Conservation (phyloP, 441 rosid species). For the Gossypium schwendimanii region DNA sequence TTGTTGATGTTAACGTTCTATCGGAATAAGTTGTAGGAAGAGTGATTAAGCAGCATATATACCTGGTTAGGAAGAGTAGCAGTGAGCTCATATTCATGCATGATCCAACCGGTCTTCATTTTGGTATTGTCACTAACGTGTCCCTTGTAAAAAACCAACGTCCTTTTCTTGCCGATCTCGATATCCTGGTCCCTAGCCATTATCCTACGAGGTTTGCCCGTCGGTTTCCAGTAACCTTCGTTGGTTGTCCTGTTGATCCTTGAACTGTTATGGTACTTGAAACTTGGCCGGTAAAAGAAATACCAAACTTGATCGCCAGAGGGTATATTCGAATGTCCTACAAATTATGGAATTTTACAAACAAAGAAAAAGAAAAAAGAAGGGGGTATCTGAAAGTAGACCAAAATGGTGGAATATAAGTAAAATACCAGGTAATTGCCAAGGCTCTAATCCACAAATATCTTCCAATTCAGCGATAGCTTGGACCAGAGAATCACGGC, state of each 20-base stretch:
- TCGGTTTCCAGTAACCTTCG: constrained; percentile 27
- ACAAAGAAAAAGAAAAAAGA: too few relatives aligned
- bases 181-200: background rate
- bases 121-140: constrained; percentile 4
- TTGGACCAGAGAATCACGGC: constrained; percentile 9
- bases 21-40: background rate
- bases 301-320: constrained; percentile 24
- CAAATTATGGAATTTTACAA: background rate
- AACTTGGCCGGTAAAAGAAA: constrained; percentile 20
- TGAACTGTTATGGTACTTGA: constrained; percentile 5
- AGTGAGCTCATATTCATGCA: constrained; percentile 22
- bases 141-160: constrained; percentile 22
- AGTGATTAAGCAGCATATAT: background rate
- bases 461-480: constrained; percentile 16
- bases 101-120: constrained; percentile 21
- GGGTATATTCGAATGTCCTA: constrained; percentile 3
- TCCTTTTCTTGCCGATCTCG: constrained; percentile 25
- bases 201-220: constrained; percentile 17
- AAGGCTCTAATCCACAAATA: constrained; percentile 25
- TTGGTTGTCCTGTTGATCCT: constrained; percentile 19
- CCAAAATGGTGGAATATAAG: background rate
- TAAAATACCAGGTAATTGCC: constrained; percentile 25
- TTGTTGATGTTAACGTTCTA: background rate
- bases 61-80: constrained; percentile 9
- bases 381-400: background rate